These are phyloP conservation scores for Sophora flavescens DNA, from an alignment of 306 rosid genomes.

Conservation along the genomic window DNA sequence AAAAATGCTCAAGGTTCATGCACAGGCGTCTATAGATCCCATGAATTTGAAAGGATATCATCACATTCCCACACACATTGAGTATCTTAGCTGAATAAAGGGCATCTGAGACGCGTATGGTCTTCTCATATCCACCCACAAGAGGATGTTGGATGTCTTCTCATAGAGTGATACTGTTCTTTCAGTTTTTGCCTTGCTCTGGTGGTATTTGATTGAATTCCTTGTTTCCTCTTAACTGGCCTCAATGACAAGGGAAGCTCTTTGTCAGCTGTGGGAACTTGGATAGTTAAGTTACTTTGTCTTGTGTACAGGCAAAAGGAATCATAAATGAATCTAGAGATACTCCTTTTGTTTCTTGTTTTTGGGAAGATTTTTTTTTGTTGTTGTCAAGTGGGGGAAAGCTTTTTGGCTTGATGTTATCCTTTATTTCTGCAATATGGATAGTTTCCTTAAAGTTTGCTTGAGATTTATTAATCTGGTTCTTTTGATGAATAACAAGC, in stretches of 20 bases:
- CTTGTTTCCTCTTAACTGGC: constrained; percentile 4
- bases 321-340: neutral
- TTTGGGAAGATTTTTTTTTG: constrained; percentile 2
- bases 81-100: neutral
- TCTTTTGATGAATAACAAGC: neutral
- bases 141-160: neutral
- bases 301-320: neutral
- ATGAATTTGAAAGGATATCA: neutral
- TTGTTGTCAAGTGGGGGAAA: neutral
- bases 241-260: neutral
- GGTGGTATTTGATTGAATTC: constrained; percentile 12
- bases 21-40: neutral
- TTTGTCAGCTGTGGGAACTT: neutral
- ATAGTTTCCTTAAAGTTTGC: neutral
- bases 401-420: constrained; percentile 9
- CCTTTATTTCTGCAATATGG: neutral
- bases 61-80: neutral
- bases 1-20: constrained; percentile 8
- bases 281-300: constrained; percentile 4
- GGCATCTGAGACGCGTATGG: neutral
- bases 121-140: neutral
- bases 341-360: neutral
- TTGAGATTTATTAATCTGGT: neutral
- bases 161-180: neutral
- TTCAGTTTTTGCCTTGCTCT: neutral